Evolutionary conservation across 768 basidiomycete species (phyloP), one percentile per base, ranked within the genome.

Genomic region (Steccherinum ochraceum): DNA sequence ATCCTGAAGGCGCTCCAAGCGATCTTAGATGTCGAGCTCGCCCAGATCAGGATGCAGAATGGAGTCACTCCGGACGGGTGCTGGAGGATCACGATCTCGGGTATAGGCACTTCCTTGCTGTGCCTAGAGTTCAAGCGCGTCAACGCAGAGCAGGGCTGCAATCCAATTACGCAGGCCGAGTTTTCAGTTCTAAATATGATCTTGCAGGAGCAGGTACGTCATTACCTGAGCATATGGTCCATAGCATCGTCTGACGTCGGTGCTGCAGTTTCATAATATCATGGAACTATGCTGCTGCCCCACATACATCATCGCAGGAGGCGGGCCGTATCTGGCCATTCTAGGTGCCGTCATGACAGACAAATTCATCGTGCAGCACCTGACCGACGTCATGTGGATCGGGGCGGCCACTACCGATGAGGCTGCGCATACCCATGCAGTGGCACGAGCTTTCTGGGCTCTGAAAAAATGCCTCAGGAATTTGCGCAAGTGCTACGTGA

Each of bases 311-410:
- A 26, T 69, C 39, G 60, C 60, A 20, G 47, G 53, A 12, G 61
- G 52, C 10, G 65, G 68, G 3, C 56, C 69, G 12, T 67, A 62
- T 61, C 39, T 73, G 10, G 23, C 48, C 16, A 54, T 73, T 40
- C 53, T 67, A 48, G 69, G 71, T n/a, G 65, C 53, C 20, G 53
- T 71, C 4, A 21, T 65, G 12, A 66, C 65, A 0, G 43, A 55
- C 26, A 48, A 50, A 1, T 59, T 60, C 40, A 53, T 73, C 11
- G 59, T 69, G 19, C 68, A 70, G 40, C 53, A 53, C n/a, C 64
- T 72, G 13, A 70, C 67, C 0, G 70, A 69, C 26, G 56, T 63
- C 24, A 24, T 64, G 2, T 68, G 63, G 61, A 7, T 67, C n/a
- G 64, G 58, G 12, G 2, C 20, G 25, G 54, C 46, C 41, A 54